Base-by-base conservation (phyloP, 192 early-diverging fungal genomes). In the Gryganskiella cystojenkinii region DNA sequence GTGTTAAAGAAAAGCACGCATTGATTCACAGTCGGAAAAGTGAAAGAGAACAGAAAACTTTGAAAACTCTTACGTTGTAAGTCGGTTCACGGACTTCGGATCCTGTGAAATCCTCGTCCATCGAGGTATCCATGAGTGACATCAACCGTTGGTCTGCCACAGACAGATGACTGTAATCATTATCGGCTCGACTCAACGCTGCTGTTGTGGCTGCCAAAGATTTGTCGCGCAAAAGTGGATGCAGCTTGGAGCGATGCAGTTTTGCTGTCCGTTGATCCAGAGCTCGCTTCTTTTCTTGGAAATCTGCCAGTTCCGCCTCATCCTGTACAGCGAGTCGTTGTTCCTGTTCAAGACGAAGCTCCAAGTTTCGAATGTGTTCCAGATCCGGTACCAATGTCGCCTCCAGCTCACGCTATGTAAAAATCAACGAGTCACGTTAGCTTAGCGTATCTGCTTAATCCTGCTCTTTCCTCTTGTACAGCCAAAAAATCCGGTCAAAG, bases 331-430 rank as follows among this genome's bases (percentile, higher is more conserved):
- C 65, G 4, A 78, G 61, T 24, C 74, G 68, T 33, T 78, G 55
- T 31, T 78, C 74, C 8, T 78, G 74, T 24, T 78, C 74, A 34
- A 78, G 66, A 20, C 74, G 65, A 27, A 69, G 53, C 50, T 78
- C 74, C 51, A 78, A 22, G 43, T 78, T 60, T 14, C 74, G 59
- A 56, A 78, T 78, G 15, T 69, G 74, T 35, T 78, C 74, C 11
- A 78, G 67, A 24, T 78, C 74, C 10, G 74, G 67, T 22, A 78
- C 74, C 25, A 78, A 66, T 55, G 50, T 69, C 3, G 67, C 65
- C 56, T 78, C 74, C n/a, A 78, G 30, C 37, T 64, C 60, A 28
- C 30, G 61, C 74, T 78, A 69, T 34, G 30, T 15, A 22, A 27
- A 52, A 40, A 35, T 43, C 2, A 47, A 3, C 7, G 13, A n/a